Percentiles rank a stretch among this genome's conserved stretches.
phyloP scores from a whole-genome alignment of 495 filamentous ascomycete genomes.

The Annulohypoxylon nitens region DNA sequence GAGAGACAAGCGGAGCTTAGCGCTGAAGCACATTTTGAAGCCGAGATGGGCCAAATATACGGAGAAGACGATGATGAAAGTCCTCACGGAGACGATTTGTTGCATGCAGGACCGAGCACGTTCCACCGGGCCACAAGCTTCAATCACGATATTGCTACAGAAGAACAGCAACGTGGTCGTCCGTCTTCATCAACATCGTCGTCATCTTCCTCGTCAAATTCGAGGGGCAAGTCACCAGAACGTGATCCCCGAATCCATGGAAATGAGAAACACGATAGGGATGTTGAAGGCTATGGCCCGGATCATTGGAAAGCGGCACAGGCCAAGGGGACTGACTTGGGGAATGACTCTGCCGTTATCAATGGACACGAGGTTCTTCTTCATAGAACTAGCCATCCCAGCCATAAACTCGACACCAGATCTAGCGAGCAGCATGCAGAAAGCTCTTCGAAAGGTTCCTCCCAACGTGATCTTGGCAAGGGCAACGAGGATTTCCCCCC shows the following conservation, averaged over 20 bases:
- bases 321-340: constrained; percentile 66
- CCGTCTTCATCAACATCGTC: constrained; percentile 25
- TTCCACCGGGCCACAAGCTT: constrained; percentile 67
- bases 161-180: constrained; percentile 71
- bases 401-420: constrained; percentile 26
- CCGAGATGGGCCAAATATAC: constrained; percentile 68
- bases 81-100: constrained; percentile 50
- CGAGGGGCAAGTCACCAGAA: constrained; percentile 58
- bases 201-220: constrained; percentile 46
- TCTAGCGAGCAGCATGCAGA: constrained; percentile 12
- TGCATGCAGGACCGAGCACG: constrained; percentile 25
- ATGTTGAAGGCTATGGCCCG: constrained; percentile 80
- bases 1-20: constrained; percentile 71
- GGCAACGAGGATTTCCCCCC: constrained; percentile 46
- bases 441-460: constrained; percentile 34
- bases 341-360: constrained; percentile 75
- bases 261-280: constrained; percentile 75
- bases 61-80: constrained; percentile 52
- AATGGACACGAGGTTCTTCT: constrained; percentile 75
- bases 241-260: constrained; percentile 73
- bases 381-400: constrained; percentile 44
- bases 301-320: constrained; percentile 76
- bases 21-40: constrained; percentile 62
- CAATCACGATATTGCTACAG: constrained; percentile 86
- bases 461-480: constrained; percentile 29